A percentile compares a stretch with the other conserved stretches of the same genome.
These are phyloP conservation scores for Vanilla planifolia DNA, from an alignment of 106 monocot species.

Conservation along the genomic window DNA sequence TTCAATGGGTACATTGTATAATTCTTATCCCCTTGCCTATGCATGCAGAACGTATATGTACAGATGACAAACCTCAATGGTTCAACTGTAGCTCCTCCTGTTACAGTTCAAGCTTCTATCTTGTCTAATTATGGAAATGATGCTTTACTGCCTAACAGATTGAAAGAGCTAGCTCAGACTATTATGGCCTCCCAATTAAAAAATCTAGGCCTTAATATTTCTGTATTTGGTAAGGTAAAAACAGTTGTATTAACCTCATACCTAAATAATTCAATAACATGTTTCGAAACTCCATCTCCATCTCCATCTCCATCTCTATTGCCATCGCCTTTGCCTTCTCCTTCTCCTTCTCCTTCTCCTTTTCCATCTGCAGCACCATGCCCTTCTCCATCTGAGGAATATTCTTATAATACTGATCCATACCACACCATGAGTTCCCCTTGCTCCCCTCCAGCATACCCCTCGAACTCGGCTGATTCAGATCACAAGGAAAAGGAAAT, in stretches of 20 bases:
- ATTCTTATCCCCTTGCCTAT: neutral
- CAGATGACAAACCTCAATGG: conserved; percentile 62
- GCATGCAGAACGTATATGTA: conserved; percentile 65
- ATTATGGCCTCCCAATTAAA: conserved; percentile 35
- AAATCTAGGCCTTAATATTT: conserved; percentile 63
- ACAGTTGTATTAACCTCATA: conserved; percentile 50
- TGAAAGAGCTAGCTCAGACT: conserved; percentile 58
- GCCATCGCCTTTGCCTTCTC: conserved; percentile 2
- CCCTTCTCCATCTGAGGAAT: conserved; percentile 17
- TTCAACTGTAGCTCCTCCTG: conserved; percentile 47
- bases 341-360: conserved; percentile 7
- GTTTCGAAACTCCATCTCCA: conserved; percentile 27
- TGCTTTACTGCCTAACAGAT: conserved; percentile 46
- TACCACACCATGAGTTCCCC: conserved; percentile 1
- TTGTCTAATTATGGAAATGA: conserved; percentile 50
- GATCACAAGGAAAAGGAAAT: conserved; percentile 2
- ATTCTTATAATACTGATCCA: conserved; percentile 8
- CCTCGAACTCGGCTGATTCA: conserved; percentile 17
- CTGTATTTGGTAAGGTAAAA: conserved; percentile 72
- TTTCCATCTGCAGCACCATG: conserved; percentile 13
- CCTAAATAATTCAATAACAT: conserved; percentile 48
- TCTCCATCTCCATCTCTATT: conserved; percentile 33
- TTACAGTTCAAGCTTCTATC: conserved; percentile 51
- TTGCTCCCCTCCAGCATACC: conserved; percentile 6
- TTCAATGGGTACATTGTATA: neutral